These are phyloP conservation scores for Trichoderma polysporum DNA, from an alignment of 2,329 filamentous ascomycete species.

Conservation along the genomic window DNA sequence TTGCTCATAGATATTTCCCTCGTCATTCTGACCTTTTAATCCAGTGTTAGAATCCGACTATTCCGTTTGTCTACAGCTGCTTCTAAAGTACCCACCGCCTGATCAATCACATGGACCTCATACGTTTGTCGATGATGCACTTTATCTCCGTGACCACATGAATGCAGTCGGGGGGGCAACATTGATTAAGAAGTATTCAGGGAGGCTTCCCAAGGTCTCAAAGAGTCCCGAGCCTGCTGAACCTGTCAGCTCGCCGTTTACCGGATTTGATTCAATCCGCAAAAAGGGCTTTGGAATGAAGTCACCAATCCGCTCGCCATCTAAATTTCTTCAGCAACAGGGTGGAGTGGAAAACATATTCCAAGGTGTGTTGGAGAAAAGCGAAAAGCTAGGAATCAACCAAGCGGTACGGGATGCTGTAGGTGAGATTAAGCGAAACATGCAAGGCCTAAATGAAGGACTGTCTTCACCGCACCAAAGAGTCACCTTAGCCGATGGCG, in stretches of 20 bases:
- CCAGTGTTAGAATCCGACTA: conserved; percentile 84
- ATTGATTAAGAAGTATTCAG: conserved; percentile 71
- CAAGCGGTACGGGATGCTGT: conserved; percentile 79
- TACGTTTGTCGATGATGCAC: conserved; percentile 81
- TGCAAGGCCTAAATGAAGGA: conserved; percentile 64
- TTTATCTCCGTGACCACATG: conserved; percentile 69
- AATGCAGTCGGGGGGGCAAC: conserved; percentile 60
- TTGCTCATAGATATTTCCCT: neutral
- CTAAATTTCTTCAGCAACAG: conserved; percentile 56
- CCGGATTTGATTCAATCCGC: conserved; percentile 38
- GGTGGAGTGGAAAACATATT: conserved; percentile 68
- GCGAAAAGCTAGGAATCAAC: conserved; percentile 77
- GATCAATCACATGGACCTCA: conserved; percentile 63
- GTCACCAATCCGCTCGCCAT: conserved; percentile 46
- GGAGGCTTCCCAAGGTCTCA: conserved; percentile 46
- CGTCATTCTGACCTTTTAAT: neutral
- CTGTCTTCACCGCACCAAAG: conserved; percentile 42
- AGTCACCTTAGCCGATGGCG: conserved; percentile 38
- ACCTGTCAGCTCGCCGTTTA: conserved; percentile 38
- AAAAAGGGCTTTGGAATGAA: conserved; percentile 42
- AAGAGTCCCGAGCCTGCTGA: conserved; percentile 13
- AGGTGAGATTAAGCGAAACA: conserved; percentile 74
- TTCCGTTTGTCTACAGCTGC: conserved; percentile 74
- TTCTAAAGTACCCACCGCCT: conserved; percentile 80
- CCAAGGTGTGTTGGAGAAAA: conserved; percentile 69